Base-by-base conservation (phyloP, 202 grass and related monocot genomes). In the Eragrostis tef region DNA sequence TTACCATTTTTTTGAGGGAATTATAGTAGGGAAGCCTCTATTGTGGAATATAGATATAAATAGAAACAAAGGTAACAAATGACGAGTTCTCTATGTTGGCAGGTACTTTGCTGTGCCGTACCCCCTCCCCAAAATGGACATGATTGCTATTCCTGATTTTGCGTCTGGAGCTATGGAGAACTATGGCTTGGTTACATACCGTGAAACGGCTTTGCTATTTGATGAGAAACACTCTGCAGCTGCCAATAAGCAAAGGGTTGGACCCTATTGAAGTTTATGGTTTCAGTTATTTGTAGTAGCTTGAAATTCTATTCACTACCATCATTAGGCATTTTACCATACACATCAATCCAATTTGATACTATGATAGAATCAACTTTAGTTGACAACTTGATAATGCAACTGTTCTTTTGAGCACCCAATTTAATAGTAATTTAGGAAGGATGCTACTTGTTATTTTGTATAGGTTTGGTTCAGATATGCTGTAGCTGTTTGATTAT, bases 141-240 rank as follows among this genome's bases (percentile, higher is more conserved):
- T 98, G 95, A 89, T 98, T 86, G 95, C 90, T 42, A 91, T 98
- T 90, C 92, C 95, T 54, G 88, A 93, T 94, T 93, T 94, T 89
- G 79, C 92, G 2, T 25, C 84, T 70, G 90, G 90, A 44, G 95
- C 92, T 60, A 98, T 98, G 95, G 95, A 98, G 79, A 98, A 98
- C 69, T 98, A 94, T 67, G 95, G 95, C 64, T 86, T 98, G 85
- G 90, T 98, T 60, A 98, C 90, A 79, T 98, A 98, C 80, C 84
- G 90, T 78, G 95, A 98, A 88, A 93, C 86, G 51, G 88, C 84
- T 70, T 76, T 98, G 78, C 79, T 98, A 60, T 94, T 89, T 83
- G 95, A 98, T 82, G 92, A 94, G 27, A 83, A 43, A 6, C 88
- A 94, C 83, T 98, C 95, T 39, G 92, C 95, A 81, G 88, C 92